Evolutionary conservation across 768 basidiomycete species (phyloP), one percentile per base, ranked within the genome.

Genomic region (Mrakia gelida): DNA sequence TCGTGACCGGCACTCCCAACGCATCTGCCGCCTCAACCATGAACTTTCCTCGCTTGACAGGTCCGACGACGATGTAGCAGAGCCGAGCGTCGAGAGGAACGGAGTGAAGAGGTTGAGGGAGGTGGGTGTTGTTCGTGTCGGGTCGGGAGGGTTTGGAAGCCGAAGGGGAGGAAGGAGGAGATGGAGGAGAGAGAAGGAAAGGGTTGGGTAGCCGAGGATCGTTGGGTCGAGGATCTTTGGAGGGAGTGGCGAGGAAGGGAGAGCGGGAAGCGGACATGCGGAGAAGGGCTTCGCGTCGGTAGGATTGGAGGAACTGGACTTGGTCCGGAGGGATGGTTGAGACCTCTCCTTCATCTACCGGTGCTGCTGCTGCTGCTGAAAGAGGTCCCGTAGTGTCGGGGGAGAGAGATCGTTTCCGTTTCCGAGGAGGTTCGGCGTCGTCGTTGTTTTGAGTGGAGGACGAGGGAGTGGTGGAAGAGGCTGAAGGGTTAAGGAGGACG

Each of bases 11-110:
- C 2, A 98, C 85, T 8, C 91, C 90, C 2, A 94, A 86, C 63
- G 85, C 88, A 13, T 86, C 81, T 0, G 94, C 92, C 80, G 88
- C 89, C 79, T 85, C 83, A 0, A 84, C 89, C 79, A 94, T 88
- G 82, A 98, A 96, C 83, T 92, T 93, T 0, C 89, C 89, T 30
- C 88, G 83, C 10, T 86, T 82, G 18, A 80, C 80, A 0, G 88
- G 87, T 0, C 87, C 88, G 2, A 87, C 82, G 30, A 85, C 80
- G 28, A 88, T 81, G 76, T 88, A 88, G 52, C 71, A 70, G 16
- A 78, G 54, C 11, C 43, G 61, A 18, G 74, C 59, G 34, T 70
- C 38, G 67, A 70, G 67, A 18, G 67, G 41, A 6, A 45, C 23
- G 26, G 34, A 21, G 15, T 23, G 21, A 7, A 41, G 26, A 34